Conservation (phyloP, 2,329 filamentous ascomycete genomes). For the Talaromyces atroroseus region DNA sequence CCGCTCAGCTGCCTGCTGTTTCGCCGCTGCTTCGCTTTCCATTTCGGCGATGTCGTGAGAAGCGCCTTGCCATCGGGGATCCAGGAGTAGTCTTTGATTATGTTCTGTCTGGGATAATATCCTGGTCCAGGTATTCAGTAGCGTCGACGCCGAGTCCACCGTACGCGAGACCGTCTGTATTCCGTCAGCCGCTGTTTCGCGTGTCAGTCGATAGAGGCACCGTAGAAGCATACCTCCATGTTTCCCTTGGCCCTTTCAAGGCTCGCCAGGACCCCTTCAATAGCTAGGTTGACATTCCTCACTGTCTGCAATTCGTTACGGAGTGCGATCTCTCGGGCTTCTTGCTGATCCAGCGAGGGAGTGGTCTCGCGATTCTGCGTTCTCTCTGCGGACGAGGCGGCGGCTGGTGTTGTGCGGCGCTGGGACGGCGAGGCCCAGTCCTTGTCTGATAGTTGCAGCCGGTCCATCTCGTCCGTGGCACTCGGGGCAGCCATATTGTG, state of each 20-base stretch:
- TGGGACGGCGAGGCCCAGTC: conserved; percentile 54
- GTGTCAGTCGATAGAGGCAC: not conserved
- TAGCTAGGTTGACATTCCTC: conserved; percentile 77
- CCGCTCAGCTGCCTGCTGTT: conserved; percentile 71
- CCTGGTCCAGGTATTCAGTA: conserved; percentile 91
- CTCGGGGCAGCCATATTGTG: conserved; percentile 30
- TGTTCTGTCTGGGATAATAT: conserved; percentile 97
- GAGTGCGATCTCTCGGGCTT: conserved; percentile 67
- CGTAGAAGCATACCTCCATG: conserved; percentile 39
- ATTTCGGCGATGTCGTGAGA: conserved; percentile 79
- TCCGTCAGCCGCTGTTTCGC: conserved; percentile 12
- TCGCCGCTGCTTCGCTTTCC: conserved; percentile 69
- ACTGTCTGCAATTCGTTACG: conserved; percentile 76
- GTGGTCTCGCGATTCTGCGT: conserved; percentile 41
- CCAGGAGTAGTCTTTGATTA: conserved; percentile 85
- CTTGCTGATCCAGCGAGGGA: conserved; percentile 57
- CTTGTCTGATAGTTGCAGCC: conserved; percentile 50
- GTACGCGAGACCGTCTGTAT: conserved; percentile 73
- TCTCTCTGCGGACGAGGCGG: conserved; percentile 21
- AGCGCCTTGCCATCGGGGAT: conserved; percentile 84
- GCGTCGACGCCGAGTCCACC: conserved; percentile 77
- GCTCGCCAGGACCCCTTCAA: conserved; percentile 56
- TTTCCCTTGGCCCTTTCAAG: conserved; percentile 45
- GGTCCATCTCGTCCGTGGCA: conserved; percentile 47
- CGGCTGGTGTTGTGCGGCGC: conserved; percentile 29